Conservation (phyloP, 192 early-diverging fungal genomes). For the Coemansia sp. region DNA sequence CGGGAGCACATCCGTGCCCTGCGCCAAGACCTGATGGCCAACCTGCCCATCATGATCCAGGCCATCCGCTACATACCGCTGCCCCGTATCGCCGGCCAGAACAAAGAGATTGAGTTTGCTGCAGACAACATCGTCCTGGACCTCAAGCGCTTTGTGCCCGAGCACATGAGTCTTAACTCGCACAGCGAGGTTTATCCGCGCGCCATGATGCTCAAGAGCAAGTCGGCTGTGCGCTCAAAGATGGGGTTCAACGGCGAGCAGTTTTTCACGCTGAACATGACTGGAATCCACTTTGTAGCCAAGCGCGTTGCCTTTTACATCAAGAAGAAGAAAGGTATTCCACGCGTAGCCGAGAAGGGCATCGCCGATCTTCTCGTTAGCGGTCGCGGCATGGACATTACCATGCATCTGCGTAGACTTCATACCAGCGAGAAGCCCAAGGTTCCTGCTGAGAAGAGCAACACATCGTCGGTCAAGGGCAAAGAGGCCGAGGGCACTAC, state of each 20-base stretch:
- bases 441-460: constrained; percentile 9
- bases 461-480: constrained; percentile 1
- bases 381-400: constrained; percentile 47
- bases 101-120: constrained; percentile 52
- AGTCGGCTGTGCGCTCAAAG: constrained; percentile 27
- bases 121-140: constrained; percentile 53
- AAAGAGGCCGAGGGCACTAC: not conserved
- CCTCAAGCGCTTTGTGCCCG: constrained; percentile 50
- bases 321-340: constrained; percentile 52
- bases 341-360: constrained; percentile 49
- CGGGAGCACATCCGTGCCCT: constrained; percentile 34
- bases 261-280: constrained; percentile 45
- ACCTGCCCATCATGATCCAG: constrained; percentile 33
- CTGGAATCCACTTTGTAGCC: constrained; percentile 44
- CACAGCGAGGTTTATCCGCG: constrained; percentile 51
- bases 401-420: constrained; percentile 34
- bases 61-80: constrained; percentile 46
- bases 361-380: constrained; percentile 40
- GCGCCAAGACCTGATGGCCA: constrained; percentile 38
- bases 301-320: constrained; percentile 49
- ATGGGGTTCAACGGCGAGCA: constrained; percentile 43
- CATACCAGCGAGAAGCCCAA: constrained; percentile 46
- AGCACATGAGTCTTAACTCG: constrained; percentile 44
- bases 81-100: constrained; percentile 47
- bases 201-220: constrained; percentile 31